A percentile compares a stretch with the other conserved stretches of the same genome.
These are phyloP conservation scores for Furcasterigmium sp. DNA, from an alignment of 2,329 filamentous ascomycete genomes.

Conservation along the genomic window DNA sequence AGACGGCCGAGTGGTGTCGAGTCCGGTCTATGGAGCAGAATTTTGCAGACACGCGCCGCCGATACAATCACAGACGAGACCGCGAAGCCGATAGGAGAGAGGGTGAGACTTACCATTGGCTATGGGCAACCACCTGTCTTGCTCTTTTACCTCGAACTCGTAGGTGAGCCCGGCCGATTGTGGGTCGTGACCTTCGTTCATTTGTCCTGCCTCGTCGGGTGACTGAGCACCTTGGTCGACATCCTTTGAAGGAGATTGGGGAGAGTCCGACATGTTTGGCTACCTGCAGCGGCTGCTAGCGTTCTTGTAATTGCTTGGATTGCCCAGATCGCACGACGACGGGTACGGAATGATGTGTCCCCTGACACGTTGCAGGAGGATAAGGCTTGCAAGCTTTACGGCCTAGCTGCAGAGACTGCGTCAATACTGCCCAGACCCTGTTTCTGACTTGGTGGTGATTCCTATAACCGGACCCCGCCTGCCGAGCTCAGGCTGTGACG, in stretches of 20 bases:
- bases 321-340: constrained; percentile 51
- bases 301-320: constrained; percentile 53
- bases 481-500: constrained; percentile 42
- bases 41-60: not conserved
- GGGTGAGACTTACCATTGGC: constrained; percentile 89
- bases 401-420: constrained; percentile 53
- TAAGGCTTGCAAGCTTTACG: constrained; percentile 48
- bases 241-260: constrained; percentile 87
- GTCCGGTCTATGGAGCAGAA: constrained; percentile 6
- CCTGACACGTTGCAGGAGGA: constrained; percentile 56
- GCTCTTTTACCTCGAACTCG: constrained; percentile 99
- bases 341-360: constrained; percentile 52
- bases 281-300: constrained; percentile 61
- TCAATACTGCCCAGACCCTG: constrained; percentile 34
- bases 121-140: constrained; percentile 99
- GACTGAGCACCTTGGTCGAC: constrained; percentile 91
- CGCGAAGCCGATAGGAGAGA: constrained; percentile 33
- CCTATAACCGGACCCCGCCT: constrained; percentile 18
- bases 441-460: constrained; percentile 15
- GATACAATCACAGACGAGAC: constrained; percentile 34
- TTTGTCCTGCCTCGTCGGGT: constrained; percentile 88
- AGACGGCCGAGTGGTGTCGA: not conserved
- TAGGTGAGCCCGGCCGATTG: constrained; percentile 71
- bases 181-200: constrained; percentile 81
- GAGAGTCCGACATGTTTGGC: constrained; percentile 87